Base-by-base conservation (phyloP, 2,329 filamentous ascomycete genomes). In the Malbranchea cinnamomea region DNA sequence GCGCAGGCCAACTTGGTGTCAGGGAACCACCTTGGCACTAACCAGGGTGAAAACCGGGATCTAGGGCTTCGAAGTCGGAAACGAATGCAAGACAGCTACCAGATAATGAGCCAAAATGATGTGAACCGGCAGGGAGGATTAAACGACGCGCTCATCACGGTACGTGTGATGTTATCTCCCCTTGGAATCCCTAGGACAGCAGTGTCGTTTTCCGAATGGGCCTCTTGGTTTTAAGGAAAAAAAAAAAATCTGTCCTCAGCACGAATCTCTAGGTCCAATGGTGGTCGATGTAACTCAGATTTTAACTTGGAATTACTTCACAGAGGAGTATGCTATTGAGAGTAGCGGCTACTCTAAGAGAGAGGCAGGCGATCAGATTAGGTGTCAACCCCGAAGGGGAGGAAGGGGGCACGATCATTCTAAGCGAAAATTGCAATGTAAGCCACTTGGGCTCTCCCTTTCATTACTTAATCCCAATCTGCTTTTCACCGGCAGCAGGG, bases 101-200 rank as follows among this genome's bases (percentile, higher is more conserved):
- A 65, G 34, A 78, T 78, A 41, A 70, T 64, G 32, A 66, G 62
- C 37, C 60, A 70, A 42, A 78, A 78, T 42, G 70, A 76, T 41
- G 61, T 67, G 36, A 62, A 70, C 33, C 60, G 69, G 19, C 64
- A 63, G 37, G 68, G 65, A 10, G 69, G 69, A 9, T 62, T 67
- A 40, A 62, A 62, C 33, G 69, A 74, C 36, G 64, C 65, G 23
- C 65, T 61, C 36, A 63, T 74, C 28, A 71, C 68, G 38, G 62
- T 67, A 53, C 35, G 57, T 57, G 35, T 38, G 31, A 32, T 43
- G 28, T 40, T 43, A 34, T 26, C 43, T 31, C 37, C 43, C 11
- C 33, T 34, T 15, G 28, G 37, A 23, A 21, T 42, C 29, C 36
- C 35, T 10, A 38, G 26, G 17, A 36, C 33, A 9, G 30, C 23